Evolutionary conservation across 495 filamentous ascomycete species (phyloP), one percentile per base, ranked within the genome.

Genomic region (Podospora pseudocomata): DNA sequence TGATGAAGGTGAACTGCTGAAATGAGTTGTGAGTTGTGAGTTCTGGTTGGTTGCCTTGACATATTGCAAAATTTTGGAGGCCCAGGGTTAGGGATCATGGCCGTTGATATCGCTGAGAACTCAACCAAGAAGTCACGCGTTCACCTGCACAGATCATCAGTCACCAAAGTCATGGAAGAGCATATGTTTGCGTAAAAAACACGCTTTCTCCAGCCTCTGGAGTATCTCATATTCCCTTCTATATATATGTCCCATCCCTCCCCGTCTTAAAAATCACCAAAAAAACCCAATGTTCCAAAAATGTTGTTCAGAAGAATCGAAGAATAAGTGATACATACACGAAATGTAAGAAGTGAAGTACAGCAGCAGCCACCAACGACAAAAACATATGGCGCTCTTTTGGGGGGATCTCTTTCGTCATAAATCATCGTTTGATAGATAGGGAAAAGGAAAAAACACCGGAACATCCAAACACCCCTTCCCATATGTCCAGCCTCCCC

Each of bases 331-430:
- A 58, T 58, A 26, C 55, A 58, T 58, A 58, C 55, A 58, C n/a
- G n/a, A 26, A 58, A 58, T 58, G 55, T 58, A 58, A 58, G 55
- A 58, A 58, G 23, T 58, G 55, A 58, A 58, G 55, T 9, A 26
- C 55, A 49, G 15, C 39, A 49, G 15, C 39, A 49, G 39, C 39
- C 7, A 11, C 1, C 9, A 6, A 49, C 39, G 6, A 49, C 39
- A 49, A 49, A 11, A 49, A 49, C 39, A 49, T 2, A 49, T 49
- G 39, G 39, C 9, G 39, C 39, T 49, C 39, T 13, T 49, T 49
- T 49, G 39, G 39, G 39, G 39, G 39, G 39, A 13, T 49, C 39
- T 49, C 39, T 32, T 32, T 49, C 39, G 39, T 49, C 39, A 49
- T 49, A 49, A 49, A 49, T 49, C 39, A 49, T 49, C 39, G 39